Conservation (phyloP, 306 rosid species). For the Vigna reflexopilosa region DNA sequence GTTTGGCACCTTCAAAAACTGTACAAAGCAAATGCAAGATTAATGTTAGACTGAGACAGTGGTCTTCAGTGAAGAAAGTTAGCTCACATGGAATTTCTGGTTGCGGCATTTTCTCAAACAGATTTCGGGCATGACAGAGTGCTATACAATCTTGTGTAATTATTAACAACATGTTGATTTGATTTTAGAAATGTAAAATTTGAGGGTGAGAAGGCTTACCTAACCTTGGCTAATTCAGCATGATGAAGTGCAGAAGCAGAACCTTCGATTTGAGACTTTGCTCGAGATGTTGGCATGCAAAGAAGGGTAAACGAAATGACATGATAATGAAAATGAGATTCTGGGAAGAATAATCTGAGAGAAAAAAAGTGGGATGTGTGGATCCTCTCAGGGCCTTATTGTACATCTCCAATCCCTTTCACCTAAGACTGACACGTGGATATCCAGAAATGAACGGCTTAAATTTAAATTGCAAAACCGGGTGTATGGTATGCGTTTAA, state of each 20-base stretch:
- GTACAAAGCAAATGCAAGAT: slow-evolving; percentile 15
- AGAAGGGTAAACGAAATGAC: neutral
- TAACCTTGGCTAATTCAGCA: neutral
- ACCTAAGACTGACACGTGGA: too few species aligned
- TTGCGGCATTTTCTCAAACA: slow-evolving; percentile 28
- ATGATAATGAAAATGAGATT: too few species aligned
- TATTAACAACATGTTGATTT: neutral
- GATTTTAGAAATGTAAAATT: neutral
- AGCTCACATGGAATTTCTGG: neutral
- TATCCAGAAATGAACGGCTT: too few species aligned
- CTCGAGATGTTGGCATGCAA: neutral
- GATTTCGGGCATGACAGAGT: neutral
- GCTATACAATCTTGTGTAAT: neutral
- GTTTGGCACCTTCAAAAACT: slow-evolving; percentile 38
- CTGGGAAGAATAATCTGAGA: too few species aligned
- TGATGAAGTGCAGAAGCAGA: slow-evolving; percentile 28
- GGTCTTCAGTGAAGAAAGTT: neutral
- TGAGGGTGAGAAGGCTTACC: neutral
- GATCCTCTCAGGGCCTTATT: too few species aligned
- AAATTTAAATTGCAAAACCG: too few species aligned
- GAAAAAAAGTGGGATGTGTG: too few species aligned
- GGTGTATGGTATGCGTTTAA: too few species aligned
- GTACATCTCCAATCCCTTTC: too few species aligned
- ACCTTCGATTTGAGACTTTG: neutral
- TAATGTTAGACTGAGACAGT: slow-evolving; percentile 9